Evolutionary conservation across 192 early-diverging fungal species (phyloP).

Genomic region (Bifiguratus adelaidae): DNA sequence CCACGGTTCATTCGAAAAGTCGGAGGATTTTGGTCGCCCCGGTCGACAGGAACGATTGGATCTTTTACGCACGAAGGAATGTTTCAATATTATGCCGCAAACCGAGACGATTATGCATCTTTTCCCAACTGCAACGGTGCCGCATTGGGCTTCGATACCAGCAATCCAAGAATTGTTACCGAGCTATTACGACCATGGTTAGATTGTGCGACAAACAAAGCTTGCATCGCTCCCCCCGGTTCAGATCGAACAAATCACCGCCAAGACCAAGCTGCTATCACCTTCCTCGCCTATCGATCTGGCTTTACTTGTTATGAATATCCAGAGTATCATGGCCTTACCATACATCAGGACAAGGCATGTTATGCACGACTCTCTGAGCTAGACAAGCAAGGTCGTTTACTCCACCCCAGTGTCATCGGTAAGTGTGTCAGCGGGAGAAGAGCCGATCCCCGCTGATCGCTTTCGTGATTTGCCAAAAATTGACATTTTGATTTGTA

Average conservation of each 20-base stretch:
- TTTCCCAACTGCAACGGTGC: slow-evolving; percentile 40
- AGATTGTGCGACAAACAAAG: slow-evolving; percentile 23
- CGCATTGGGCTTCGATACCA: slow-evolving; percentile 30
- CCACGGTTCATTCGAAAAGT: slow-evolving; percentile 1
- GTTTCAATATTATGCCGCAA: slow-evolving; percentile 26
- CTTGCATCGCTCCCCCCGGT: slow-evolving; percentile 40
- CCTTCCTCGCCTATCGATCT: slow-evolving; percentile 28
- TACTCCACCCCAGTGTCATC: slow-evolving; percentile 13
- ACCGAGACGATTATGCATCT: slow-evolving; percentile 16
- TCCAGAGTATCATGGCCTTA: slow-evolving; percentile 31
- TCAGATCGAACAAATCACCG: slow-evolving; percentile 36
- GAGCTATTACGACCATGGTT: slow-evolving; percentile 31
- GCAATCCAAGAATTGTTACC: slow-evolving; percentile 19
- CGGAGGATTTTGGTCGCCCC: slow-evolving; percentile 39
- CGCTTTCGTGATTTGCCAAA: no score
- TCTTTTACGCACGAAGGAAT: slow-evolving; percentile 35
- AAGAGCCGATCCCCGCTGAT: no score
- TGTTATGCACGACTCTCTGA: slow-evolving; percentile 23
- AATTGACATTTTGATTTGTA: no score
- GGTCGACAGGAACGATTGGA: slow-evolving; percentile 23
- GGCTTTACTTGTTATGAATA: slow-evolving; percentile 22
- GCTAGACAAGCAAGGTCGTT: slow-evolving; percentile 1
- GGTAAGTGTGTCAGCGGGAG: slow-evolving; percentile 18
- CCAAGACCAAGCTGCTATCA: slow-evolving; percentile 42
- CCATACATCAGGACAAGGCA: slow-evolving; percentile 32